Conservation (phyloP, 108 stramenopile species). For the Seminavis robusta region DNA sequence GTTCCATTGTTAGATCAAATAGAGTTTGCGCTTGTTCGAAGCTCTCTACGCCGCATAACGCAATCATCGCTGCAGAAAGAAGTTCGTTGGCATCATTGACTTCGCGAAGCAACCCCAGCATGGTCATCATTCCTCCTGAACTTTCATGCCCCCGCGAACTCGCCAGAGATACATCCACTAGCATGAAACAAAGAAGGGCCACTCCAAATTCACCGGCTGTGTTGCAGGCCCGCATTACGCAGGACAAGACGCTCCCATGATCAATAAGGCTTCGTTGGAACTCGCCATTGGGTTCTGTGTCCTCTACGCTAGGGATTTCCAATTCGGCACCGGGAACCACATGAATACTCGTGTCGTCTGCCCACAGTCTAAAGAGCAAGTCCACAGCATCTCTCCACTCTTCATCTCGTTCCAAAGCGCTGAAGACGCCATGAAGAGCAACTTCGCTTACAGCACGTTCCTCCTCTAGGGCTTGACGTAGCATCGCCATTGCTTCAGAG, state of each 20-base stretch:
- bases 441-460: slow-evolving; percentile 46
- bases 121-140: background rate
- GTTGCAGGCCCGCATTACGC: slow-evolving; percentile 52
- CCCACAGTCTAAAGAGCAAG: slow-evolving; percentile 29
- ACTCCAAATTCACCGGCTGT: slow-evolving; percentile 50
- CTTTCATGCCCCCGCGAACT: background rate
- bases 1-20: background rate
- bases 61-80: background rate
- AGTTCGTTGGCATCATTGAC: background rate
- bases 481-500: slow-evolving; percentile 36
- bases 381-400: slow-evolving; percentile 46
- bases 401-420: slow-evolving; percentile 63
- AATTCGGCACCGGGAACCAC: too few relatives aligned
- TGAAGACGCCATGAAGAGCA: slow-evolving; percentile 49
- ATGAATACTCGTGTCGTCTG: too few relatives aligned
- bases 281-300: too few relatives aligned
- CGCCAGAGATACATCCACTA: slow-evolving; percentile 20
- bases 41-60: background rate
- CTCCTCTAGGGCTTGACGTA: slow-evolving; percentile 45
- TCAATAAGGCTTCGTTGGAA: too few relatives aligned
- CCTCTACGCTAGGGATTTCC: too few relatives aligned
- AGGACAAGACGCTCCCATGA: too few relatives aligned
- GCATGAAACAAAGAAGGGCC: slow-evolving; percentile 36
- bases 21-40: background rate
- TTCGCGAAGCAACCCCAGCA: too few relatives aligned